phyloP scores from a whole-genome alignment of 1,284 basidiomycete species.

The Trametes sp. region DNA sequence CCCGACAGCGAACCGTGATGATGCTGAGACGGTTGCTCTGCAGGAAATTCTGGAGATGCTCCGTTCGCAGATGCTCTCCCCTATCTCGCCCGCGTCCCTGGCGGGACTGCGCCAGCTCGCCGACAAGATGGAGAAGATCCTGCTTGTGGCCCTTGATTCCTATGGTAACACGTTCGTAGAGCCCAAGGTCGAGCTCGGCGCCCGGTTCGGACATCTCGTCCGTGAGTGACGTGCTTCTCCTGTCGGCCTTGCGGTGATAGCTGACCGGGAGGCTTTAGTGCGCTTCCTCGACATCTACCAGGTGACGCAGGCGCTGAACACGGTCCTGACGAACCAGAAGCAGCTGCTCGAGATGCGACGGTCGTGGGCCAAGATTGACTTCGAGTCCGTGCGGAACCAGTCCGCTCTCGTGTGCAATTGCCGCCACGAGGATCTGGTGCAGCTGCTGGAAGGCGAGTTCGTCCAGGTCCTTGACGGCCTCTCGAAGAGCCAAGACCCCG shows the following conservation, averaged over 20 bases:
- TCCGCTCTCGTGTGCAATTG: slow-evolving; percentile 92
- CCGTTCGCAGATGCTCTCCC: slow-evolving; percentile 82
- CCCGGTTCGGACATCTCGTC: slow-evolving; percentile 87
- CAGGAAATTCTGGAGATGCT: slow-evolving; percentile 89
- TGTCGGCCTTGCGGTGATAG: neutral
- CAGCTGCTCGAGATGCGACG: slow-evolving; percentile 85
- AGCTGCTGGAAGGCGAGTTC: slow-evolving; percentile 86
- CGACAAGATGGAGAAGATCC: slow-evolving; percentile 91
- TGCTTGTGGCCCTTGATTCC: slow-evolving; percentile 79
- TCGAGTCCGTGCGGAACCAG: slow-evolving; percentile 89
- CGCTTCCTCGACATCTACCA: slow-evolving; percentile 91
- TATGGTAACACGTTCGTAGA: slow-evolving; percentile 91
- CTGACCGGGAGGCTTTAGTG: slow-evolving; percentile 53
- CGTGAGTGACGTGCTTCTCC: slow-evolving; percentile 58
- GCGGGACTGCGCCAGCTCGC: slow-evolving; percentile 80
- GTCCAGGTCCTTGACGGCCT: slow-evolving; percentile 77
- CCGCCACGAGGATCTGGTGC: slow-evolving; percentile 86
- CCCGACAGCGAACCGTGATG: slow-evolving; percentile 10
- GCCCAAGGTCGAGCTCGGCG: slow-evolving; percentile 88
- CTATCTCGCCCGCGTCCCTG: slow-evolving; percentile 72
- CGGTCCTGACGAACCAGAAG: slow-evolving; percentile 85
- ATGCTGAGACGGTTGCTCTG: slow-evolving; percentile 5
- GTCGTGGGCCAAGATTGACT: slow-evolving; percentile 87
- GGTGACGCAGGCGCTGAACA: slow-evolving; percentile 85
- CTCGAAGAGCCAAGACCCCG: slow-evolving; percentile 79